phyloP scores from a whole-genome alignment of 2,329 filamentous ascomycete species.

The Lasiodiplodia sp. region DNA sequence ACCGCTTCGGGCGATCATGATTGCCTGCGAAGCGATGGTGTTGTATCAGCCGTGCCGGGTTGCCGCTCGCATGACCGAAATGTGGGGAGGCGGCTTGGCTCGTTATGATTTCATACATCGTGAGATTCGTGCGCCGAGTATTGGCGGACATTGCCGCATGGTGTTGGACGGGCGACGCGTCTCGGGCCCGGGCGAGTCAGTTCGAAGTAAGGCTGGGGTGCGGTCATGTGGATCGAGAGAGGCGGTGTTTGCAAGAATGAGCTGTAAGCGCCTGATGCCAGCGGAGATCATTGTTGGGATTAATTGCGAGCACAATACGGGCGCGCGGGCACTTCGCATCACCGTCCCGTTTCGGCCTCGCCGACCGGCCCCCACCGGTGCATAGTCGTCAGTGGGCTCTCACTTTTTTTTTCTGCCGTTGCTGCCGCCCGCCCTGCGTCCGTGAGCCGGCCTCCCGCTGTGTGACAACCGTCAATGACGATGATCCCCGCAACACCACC shows the following conservation, averaged over 20 bases:
- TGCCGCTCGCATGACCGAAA: constrained; percentile 20
- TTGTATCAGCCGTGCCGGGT: constrained; percentile 14
- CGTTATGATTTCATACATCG: constrained; percentile 28
- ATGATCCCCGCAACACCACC: constrained; percentile 24
- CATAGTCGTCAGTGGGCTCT: not conserved
- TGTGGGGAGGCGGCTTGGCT: constrained; percentile 10
- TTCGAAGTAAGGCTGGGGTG: constrained; percentile 8
- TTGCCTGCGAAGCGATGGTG: constrained; percentile 22
- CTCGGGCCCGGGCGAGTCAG: not conserved
- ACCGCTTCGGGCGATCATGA: constrained; percentile 25
- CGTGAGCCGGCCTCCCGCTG: constrained; percentile 10
- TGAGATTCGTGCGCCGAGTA: constrained; percentile 5
- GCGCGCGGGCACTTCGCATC: constrained; percentile 15
- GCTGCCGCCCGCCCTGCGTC: not conserved
- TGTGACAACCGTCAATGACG: not conserved
- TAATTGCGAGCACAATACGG: constrained; percentile 9
- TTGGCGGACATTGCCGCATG: constrained; percentile 16
- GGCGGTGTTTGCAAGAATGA: constrained; percentile 21
- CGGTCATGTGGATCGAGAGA: constrained; percentile 22
- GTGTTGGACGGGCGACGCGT: constrained; percentile 15
- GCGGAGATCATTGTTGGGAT: constrained; percentile 27
- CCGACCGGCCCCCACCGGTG: constrained; percentile 14
- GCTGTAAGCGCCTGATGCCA: constrained; percentile 20
- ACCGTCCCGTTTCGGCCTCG: constrained; percentile 12
- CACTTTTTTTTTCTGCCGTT: constrained; percentile 22